These are phyloP conservation scores for Lasiodiplodia hormozganensis DNA, from an alignment of 2,329 filamentous ascomycete genomes.

Conservation along the genomic window DNA sequence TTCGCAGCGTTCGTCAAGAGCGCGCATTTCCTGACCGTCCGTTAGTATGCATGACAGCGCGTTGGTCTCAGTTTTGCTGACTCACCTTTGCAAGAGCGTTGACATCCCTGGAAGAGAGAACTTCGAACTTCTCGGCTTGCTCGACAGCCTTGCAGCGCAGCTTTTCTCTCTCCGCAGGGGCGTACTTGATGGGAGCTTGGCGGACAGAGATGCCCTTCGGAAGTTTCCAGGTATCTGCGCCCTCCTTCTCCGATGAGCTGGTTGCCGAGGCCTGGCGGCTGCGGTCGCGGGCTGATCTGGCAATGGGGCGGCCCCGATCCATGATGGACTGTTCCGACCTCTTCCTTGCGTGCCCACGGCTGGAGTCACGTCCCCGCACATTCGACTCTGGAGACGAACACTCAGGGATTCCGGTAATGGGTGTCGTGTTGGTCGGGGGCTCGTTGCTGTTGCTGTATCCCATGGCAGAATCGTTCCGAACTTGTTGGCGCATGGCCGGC, in stretches of 20 bases:
- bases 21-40: constrained; percentile 66
- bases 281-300: constrained; percentile 32
- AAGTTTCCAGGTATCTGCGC: constrained; percentile 44
- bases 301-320: constrained; percentile 46
- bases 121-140: constrained; percentile 50
- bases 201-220: constrained; percentile 46
- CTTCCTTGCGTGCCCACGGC: constrained; percentile 15
- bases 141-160: constrained; percentile 48
- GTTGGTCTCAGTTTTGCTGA: constrained; percentile 48
- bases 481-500: constrained; percentile 40
- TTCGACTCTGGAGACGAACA: constrained; percentile 20
- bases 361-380: constrained; percentile 9
- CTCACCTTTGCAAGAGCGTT: constrained; percentile 61
- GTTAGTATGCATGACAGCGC: constrained; percentile 38
- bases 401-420: neutral
- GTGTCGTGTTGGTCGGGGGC: neutral
- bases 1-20: constrained; percentile 78
- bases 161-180: constrained; percentile 44
- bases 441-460: neutral
- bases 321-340: constrained; percentile 48
- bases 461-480: constrained; percentile 23
- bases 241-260: constrained; percentile 44
- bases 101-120: constrained; percentile 48
- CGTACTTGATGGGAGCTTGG: constrained; percentile 44
- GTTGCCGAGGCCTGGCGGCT: constrained; percentile 42